Base-by-base conservation (phyloP, 371 early-diverging fungal genomes). In the Actinomucor elegans region DNA sequence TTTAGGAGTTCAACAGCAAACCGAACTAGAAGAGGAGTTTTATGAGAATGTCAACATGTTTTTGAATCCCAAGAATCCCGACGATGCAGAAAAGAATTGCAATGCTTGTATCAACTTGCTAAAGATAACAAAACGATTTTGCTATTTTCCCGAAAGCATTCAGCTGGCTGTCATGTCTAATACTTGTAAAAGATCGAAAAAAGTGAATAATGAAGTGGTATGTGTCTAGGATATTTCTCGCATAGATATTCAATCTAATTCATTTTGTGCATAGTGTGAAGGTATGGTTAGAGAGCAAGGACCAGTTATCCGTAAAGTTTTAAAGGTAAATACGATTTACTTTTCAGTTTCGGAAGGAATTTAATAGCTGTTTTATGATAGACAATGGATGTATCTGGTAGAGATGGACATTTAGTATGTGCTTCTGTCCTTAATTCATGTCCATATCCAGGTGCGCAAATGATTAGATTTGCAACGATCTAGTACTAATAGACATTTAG, bases 241-340 rank as follows among this genome's bases (percentile, higher is more conserved):
- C 21, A n/a, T n/a, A n/a, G n/a, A n/a, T n/a, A n/a, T n/a, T n/a
- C n/a, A 26, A 21, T 7, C 34, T 38, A 23, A 50, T 17, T 1
- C 6, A 17, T 11, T 26, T 32, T 55, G 1, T 46, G 11, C 17
- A 44, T 57, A 78, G 79, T 78, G 79, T 46, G 64, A 69, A 55
- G 79, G 79, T 27, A 58, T 72, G 9, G 62, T 78, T 15, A 49
- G 66, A 55, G 79, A 78, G 54, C 79, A 78, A 54, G 73, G 63
- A 11, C 79, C 79, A 15, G 52, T 75, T 43, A 38, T 73, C 29
- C 62, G 73, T 6, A 68, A 70, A 52, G 79, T 75, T 20, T 31
- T 74, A 53, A 56, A 52, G 43, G 77, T 74, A 66, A 48, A 35
- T 37, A 35, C 18, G 10, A 29, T 17, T 18, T 18, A 5, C 4